Conservation (phyloP, 495 filamentous ascomycete species). For the Xylaria nigripes region DNA sequence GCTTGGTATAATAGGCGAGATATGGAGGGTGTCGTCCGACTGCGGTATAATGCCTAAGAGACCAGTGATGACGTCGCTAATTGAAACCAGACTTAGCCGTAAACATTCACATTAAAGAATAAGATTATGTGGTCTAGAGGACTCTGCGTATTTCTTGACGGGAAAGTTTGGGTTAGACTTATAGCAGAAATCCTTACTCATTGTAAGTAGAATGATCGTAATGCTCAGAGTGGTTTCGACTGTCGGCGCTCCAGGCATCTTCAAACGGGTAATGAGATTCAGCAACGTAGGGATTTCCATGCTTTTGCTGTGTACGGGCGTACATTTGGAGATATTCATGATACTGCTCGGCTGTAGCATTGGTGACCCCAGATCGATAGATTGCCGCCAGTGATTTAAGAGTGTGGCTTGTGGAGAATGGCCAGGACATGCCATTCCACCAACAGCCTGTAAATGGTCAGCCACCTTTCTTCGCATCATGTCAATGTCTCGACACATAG, state of each 20-base stretch:
- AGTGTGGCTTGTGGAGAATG: constrained; percentile 34
- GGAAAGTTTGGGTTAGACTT: too few species aligned
- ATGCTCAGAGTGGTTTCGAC: constrained; percentile 36
- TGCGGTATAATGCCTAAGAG: constrained; percentile 35
- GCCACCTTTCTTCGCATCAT: not conserved
- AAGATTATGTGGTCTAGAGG: not conserved
- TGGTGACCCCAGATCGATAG: constrained; percentile 26
- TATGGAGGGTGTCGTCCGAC: constrained; percentile 27
- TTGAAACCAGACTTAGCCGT: not conserved
- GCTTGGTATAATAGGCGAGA: constrained; percentile 34
- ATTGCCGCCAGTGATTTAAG: constrained; percentile 29
- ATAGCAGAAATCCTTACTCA: constrained; percentile 17
- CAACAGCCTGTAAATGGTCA: constrained; percentile 24
- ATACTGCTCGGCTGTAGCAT: constrained; percentile 29
- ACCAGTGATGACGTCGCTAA: constrained; percentile 36
- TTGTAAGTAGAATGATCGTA: constrained; percentile 41
- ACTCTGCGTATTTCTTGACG: not conserved
- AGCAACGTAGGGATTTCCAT: constrained; percentile 36
- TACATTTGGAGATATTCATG: constrained; percentile 32
- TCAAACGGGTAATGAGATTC: constrained; percentile 38
- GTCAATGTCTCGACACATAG: not conserved
- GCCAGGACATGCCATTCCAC: constrained; percentile 43
- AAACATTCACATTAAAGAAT: not conserved
- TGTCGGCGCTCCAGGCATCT: constrained; percentile 35
- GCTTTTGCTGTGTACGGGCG: constrained; percentile 35